A percentile compares a stretch with the other conserved stretches of the same genome.
phyloP scores from a whole-genome alignment of 2,329 filamentous ascomycete species.

The Hypoxylon sp. region DNA sequence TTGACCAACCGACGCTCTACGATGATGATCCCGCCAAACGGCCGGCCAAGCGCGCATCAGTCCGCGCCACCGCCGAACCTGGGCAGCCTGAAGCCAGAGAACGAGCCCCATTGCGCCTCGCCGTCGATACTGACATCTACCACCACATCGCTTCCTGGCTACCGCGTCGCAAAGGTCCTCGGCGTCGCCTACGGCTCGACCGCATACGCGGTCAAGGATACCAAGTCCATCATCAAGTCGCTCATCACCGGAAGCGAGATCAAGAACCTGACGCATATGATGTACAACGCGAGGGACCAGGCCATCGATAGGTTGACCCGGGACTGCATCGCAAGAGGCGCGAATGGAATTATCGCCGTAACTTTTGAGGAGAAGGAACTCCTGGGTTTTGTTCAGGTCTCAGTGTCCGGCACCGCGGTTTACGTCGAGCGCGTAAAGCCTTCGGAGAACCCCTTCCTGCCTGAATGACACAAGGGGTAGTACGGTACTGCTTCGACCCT shows the following conservation, averaged over 20 bases:
- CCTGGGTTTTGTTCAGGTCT: slow-evolving; percentile 37
- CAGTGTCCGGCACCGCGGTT: slow-evolving; percentile 39
- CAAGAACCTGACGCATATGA: slow-evolving; percentile 36
- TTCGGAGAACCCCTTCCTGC: slow-evolving; percentile 27
- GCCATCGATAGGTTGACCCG: slow-evolving; percentile 36
- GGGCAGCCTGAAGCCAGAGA: slow-evolving; percentile 24
- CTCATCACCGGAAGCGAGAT: slow-evolving; percentile 30
- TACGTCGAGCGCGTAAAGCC: slow-evolving; percentile 37
- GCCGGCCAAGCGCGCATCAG: slow-evolving; percentile 9
- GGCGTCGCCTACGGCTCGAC: slow-evolving; percentile 38
- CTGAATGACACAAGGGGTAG: slow-evolving; percentile 7
- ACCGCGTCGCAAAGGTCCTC: slow-evolving; percentile 32
- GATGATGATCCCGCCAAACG: slow-evolving; percentile 25
- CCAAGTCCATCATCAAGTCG: slow-evolving; percentile 36
- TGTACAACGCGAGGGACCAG: slow-evolving; percentile 38
- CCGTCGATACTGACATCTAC: slow-evolving; percentile 37
- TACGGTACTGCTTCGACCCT: not conserved
- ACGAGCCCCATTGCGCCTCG: slow-evolving; percentile 36
- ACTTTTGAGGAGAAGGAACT: slow-evolving; percentile 37
- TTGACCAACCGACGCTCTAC: slow-evolving; percentile 38
- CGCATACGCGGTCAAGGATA: slow-evolving; percentile 38
- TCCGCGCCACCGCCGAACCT: slow-evolving; percentile 7
- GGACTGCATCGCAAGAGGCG: slow-evolving; percentile 38
- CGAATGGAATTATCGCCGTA: slow-evolving; percentile 38
- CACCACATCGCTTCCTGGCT: slow-evolving; percentile 34